Conservation (phyloP, 75 land plant species). For the Isoetes taiwanensis region DNA sequence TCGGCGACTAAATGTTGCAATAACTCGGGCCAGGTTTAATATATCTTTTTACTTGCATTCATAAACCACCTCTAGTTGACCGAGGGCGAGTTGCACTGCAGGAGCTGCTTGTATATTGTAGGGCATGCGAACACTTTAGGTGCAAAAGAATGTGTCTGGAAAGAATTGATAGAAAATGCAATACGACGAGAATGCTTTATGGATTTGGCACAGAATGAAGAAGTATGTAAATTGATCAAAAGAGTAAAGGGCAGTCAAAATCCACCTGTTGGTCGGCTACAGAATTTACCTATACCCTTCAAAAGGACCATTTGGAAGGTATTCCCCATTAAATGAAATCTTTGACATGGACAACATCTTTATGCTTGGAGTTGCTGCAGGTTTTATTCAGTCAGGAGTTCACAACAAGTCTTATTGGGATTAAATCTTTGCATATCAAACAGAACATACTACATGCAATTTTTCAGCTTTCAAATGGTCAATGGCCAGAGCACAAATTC, state of each 20-base stretch:
- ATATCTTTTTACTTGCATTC: too few relatives aligned
- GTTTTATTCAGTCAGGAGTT: too few relatives aligned
- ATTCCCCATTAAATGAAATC: too few relatives aligned
- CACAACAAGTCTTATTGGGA: too few relatives aligned
- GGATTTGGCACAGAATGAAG: slow-evolving; percentile 27
- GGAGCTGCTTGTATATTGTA: slow-evolving; percentile 61
- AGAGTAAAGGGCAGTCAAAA: slow-evolving; percentile 26
- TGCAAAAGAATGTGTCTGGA: slow-evolving; percentile 44
- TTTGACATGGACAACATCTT: too few relatives aligned
- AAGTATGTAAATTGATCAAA: slow-evolving; percentile 27
- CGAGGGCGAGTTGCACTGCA: too few relatives aligned
- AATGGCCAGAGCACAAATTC: too few relatives aligned
- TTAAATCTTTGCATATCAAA: too few relatives aligned
- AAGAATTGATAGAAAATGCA: slow-evolving; percentile 35
- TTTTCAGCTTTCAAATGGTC: too few relatives aligned
- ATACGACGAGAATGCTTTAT: slow-evolving; percentile 31
- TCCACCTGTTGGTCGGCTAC: slow-evolving; percentile 35
- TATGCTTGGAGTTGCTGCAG: too few relatives aligned
- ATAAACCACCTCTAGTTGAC: too few relatives aligned
- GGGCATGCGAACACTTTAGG: slow-evolving; percentile 40
- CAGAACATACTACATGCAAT: too few relatives aligned
- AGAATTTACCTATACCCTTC: slow-evolving; percentile 30
- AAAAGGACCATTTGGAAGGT: slow-evolving; percentile 56
- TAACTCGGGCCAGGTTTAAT: slow-evolving; percentile 90
- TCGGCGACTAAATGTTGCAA: slow-evolving; percentile 62